Conservation (phyloP, 2,329 filamentous ascomycete genomes). For the Penicillium rolfsii region DNA sequence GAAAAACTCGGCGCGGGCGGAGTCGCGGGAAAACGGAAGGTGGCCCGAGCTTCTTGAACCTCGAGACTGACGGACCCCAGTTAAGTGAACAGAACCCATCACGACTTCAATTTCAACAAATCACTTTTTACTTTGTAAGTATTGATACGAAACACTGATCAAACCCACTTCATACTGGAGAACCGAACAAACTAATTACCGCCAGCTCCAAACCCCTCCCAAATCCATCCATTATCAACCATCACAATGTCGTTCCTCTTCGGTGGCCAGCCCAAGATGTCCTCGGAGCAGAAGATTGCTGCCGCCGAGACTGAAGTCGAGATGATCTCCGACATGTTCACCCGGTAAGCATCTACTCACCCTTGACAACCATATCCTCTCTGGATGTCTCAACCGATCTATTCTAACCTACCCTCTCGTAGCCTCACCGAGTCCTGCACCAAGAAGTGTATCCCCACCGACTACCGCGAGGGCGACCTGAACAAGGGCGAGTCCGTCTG, state of each 20-base stretch:
- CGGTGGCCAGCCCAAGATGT: constrained; percentile 76
- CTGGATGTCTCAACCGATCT: not conserved
- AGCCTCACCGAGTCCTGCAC: constrained; percentile 88
- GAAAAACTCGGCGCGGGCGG: constrained; percentile 26
- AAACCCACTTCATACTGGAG: too few relatives aligned
- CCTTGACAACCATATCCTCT: not conserved
- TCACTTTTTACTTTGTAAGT: constrained; percentile 8
- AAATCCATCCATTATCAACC: constrained; percentile 17
- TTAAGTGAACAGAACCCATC: constrained; percentile 18
- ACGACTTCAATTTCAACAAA: constrained; percentile 6
- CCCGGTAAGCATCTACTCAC: constrained; percentile 66
- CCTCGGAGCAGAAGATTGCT: constrained; percentile 95
- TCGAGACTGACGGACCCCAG: constrained; percentile 11
- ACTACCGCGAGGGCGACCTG: constrained; percentile 94
- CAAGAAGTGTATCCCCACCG: constrained; percentile 86
- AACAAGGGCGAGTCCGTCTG: constrained; percentile 99
- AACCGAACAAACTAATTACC: not conserved
- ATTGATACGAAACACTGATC: not conserved
- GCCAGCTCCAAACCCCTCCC: not conserved
- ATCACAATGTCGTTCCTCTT: constrained; percentile 72
- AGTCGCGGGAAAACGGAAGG: constrained; percentile 15
- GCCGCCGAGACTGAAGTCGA: constrained; percentile 97
- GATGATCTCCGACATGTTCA: constrained; percentile 97
- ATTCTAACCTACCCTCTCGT: not conserved
- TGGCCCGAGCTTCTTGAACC: constrained; percentile 36